Evolutionary conservation across 1,139 yeast genomes (phyloP), one percentile per base, ranked within the genome.

Genomic region (Lizanozyma gosingica): DNA sequence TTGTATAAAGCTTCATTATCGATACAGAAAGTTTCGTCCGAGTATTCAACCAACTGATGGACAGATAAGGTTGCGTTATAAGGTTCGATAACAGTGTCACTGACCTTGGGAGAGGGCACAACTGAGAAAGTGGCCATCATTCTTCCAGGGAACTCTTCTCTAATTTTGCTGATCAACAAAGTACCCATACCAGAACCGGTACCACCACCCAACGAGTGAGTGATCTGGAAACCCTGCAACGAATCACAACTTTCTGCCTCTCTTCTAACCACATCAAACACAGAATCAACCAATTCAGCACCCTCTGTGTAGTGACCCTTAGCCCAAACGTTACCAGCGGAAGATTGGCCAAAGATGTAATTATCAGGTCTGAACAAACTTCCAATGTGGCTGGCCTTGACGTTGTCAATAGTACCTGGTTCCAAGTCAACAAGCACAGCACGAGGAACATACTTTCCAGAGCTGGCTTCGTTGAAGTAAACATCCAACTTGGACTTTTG

Each of bases 111-210:
- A 38, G 94, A 83, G 41, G 96, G 96, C 50, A 86, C 83, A 44
- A 87, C 95, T 3, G 95, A 86, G 59, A 86, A 87, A 22, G 95
- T 86, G 35, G 95, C 94, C 86, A 86, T 81, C 95, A 87, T 87
- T 71, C 95, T 81, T 64, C 87, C 96, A 40, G 94, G 88, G 55
- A 80, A 86, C 62, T 86, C 95, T 61, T 86, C 94, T 63, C 88
- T 78, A 55, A 85, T 82, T 57, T 80, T 81, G 43, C 87, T 77
- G 52, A 85, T 78, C 56, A 85, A 73, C 52, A 86, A 65, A 37
- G 95, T 85, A 57, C 95, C 96, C 90, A 87, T 81, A 65, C 96
- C 96, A 33, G 95, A 85, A 57, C 96, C 96, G 41, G 96, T 87
- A 71, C 96, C 96, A 65, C 96, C 96, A 64, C 96, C 96, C 47